Conservation (phyloP, 305 asterid genomes). For the Solanum hybrid region DNA sequence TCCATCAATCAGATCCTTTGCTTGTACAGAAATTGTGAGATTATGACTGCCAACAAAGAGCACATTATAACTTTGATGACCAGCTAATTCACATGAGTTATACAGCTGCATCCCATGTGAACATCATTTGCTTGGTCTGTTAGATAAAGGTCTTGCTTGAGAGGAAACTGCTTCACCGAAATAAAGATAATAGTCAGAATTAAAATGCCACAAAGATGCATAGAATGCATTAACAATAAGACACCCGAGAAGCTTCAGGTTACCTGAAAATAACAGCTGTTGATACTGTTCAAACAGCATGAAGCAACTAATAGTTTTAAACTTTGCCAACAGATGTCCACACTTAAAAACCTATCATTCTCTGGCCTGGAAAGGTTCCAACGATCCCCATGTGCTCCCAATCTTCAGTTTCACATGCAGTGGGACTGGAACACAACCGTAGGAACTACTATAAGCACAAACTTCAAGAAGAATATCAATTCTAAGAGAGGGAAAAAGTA, state of each 20-base stretch:
- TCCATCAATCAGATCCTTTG: not conserved
- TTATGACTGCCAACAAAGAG: not conserved
- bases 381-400: too few species aligned
- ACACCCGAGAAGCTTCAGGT: not conserved
- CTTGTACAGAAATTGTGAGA: not conserved
- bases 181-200: not conserved
- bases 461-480: too few species aligned
- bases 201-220: not conserved
- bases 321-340: not conserved
- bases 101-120: not conserved
- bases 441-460: too few species aligned
- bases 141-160: not conserved
- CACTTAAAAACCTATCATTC: not conserved
- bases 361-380: constrained; percentile 2
- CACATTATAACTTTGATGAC: not conserved
- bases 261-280: not conserved
- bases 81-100: not conserved
- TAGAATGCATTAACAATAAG: not conserved
- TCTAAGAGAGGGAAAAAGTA: too few species aligned
- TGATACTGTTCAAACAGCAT: not conserved
- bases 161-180: not conserved
- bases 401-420: too few species aligned
- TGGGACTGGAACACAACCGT: too few species aligned
- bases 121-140: not conserved
- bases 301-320: not conserved